Conservation (phyloP, 768 basidiomycete species). For the Baorangia bicolor region DNA sequence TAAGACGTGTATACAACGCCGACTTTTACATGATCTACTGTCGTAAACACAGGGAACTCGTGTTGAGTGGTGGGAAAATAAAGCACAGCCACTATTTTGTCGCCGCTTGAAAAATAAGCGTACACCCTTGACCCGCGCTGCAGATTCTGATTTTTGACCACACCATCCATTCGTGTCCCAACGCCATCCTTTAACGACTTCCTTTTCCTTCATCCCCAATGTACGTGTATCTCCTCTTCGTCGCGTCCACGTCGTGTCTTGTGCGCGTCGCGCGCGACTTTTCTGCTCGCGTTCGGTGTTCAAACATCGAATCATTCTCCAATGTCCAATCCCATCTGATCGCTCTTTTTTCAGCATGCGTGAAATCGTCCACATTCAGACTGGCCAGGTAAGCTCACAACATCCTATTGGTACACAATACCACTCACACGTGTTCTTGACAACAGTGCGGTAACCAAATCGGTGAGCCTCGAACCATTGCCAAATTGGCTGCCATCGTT, state of each 20-base stretch:
- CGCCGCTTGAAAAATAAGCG: slow-evolving; percentile 39
- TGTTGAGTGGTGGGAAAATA: slow-evolving; percentile 18
- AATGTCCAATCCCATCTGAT: slow-evolving; percentile 24
- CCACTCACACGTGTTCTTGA: slow-evolving; percentile 32
- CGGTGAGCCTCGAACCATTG: slow-evolving; percentile 53
- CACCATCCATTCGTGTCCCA: slow-evolving; percentile 34
- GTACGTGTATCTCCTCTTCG: slow-evolving; percentile 31
- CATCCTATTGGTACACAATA: neutral
- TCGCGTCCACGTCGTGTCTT: slow-evolving; percentile 25
- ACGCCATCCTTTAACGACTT: slow-evolving; percentile 33
- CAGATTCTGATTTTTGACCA: slow-evolving; percentile 35
- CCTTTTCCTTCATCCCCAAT: slow-evolving; percentile 20
- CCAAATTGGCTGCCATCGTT: slow-evolving; percentile 9
- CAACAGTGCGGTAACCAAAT: slow-evolving; percentile 98
- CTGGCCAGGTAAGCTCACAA: slow-evolving; percentile 76
- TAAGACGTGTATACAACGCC: neutral
- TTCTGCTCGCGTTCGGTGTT: slow-evolving; percentile 18
- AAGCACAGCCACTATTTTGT: slow-evolving; percentile 27
- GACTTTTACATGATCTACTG: slow-evolving; percentile 6
- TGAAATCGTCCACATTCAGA: slow-evolving; percentile 99
- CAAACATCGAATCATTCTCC: slow-evolving; percentile 16
- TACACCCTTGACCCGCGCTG: slow-evolving; percentile 38
- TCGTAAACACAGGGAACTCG: slow-evolving; percentile 11
- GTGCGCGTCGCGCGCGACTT: slow-evolving; percentile 29
- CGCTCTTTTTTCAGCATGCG: slow-evolving; percentile 68